phyloP scores from a whole-genome alignment of 140 eudicot species.

The Flaveria floridana region DNA sequence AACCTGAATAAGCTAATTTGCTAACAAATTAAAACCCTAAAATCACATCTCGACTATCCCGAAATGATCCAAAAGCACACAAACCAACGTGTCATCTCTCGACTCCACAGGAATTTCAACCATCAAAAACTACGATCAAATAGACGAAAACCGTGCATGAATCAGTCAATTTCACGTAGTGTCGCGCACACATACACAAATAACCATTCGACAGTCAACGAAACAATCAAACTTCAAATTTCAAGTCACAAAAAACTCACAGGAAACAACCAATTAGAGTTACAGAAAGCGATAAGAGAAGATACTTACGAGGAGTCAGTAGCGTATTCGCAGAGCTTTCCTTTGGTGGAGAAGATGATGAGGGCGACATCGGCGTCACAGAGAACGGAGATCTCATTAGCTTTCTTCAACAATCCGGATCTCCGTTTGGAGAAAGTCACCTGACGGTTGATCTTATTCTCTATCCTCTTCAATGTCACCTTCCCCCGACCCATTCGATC shows the following conservation, averaged over 20 bases:
- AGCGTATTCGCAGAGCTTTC: slow-evolving; percentile 54
- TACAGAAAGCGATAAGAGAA: neutral
- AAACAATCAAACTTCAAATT: neutral
- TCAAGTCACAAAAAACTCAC: neutral
- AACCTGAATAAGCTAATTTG: neutral
- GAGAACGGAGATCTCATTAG: slow-evolving; percentile 58
- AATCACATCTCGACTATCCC: neutral
- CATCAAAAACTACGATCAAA: neutral
- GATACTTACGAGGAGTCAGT: slow-evolving; percentile 48
- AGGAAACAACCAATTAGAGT: neutral
- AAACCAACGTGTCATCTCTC: neutral
- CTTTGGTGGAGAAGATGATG: slow-evolving; percentile 52
- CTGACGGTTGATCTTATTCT: slow-evolving; percentile 58
- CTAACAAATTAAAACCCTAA: neutral
- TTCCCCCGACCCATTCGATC: slow-evolving; percentile 52
- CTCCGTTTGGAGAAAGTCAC: slow-evolving; percentile 58
- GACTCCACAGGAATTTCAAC: too few relatives aligned
- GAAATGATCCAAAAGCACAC: neutral
- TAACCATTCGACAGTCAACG: neutral
- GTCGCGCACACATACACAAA: neutral
- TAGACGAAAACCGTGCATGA: too few relatives aligned
- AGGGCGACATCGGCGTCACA: slow-evolving; percentile 57
- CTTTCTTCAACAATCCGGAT: slow-evolving; percentile 53
- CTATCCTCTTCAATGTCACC: slow-evolving; percentile 59
- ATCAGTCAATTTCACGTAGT: neutral